Base-by-base conservation (phyloP, 1,284 basidiomycete genomes). In the Cryptococcus sp. region DNA sequence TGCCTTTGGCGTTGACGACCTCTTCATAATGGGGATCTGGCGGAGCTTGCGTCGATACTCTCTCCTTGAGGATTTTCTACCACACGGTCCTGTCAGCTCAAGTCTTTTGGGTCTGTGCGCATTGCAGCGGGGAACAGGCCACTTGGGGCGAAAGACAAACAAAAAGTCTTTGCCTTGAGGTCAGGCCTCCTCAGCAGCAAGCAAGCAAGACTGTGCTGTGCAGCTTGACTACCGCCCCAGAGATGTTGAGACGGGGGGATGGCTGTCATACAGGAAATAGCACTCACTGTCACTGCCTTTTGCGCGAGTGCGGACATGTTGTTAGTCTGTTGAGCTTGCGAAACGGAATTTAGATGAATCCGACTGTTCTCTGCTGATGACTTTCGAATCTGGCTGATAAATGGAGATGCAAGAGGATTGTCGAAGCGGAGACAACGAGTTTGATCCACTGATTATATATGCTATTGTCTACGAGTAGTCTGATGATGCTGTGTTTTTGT, bases 1-100 rank as follows among this genome's bases (percentile, higher is more conserved):
- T 86, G 5, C 91, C 90, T 16, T 61, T 63, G 10, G 82, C 76
- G 64, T 89, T 85, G 1, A 81, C 83, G 70, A 89, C 88, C 19
- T 81, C 81, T 73, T 93, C 89, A 75, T 94, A 94, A 35, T 89
- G 78, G 0, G 91, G 91, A 73, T 94, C 91, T 19, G 79, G 76
- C 0, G 90, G 89, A 40, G 83, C 75, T 76, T 90, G 90, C 43
- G 85, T 51, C 15, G 54, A 38, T 23, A 90, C 59, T 63, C 89
- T 84, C 53, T 82, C 79, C 64, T 82, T 82, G 65, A 91, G 87
- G 23, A 91, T 77, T 60, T 69, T 71, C 67, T 70, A 47, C 1
- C n/a, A 17, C 22, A 51, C 60, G n/a, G 42, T 47, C 57, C 58
- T 47, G 51, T 48, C 52, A 43, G 50, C 20, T 19, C 41, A n/a